Base-by-base conservation (phyloP, 2,329 filamentous ascomycete genomes). In the Cladosporium sp. region DNA sequence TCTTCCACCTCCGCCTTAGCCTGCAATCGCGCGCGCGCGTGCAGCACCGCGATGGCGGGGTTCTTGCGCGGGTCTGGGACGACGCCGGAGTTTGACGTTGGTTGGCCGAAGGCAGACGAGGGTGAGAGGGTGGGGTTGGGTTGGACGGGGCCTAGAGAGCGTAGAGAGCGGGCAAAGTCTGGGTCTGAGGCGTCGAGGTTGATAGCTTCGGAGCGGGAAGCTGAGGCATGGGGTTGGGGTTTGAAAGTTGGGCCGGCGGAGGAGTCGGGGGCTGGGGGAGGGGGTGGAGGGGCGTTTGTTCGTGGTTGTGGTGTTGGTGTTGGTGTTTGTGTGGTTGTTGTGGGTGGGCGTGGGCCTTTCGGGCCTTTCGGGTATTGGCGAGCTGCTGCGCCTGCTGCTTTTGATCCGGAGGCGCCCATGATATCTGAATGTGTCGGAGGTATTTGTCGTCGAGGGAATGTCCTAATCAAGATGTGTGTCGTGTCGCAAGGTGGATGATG, bases 91-190 rank as follows among this genome's bases (percentile, higher is more conserved):
- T 26, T 52, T 28, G 46, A 61, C 69, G 57, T 72, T 69, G 23
- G 33, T 14, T 56, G 57, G 68, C 67, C 69, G 70, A 84, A 85
- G 28, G 81, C 81, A 53, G 85, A 87, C 49, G 83, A 82, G 37
- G 81, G 78, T 12, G 85, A 87, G 68, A 83, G 79, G 29, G 85
- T 86, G 2, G 85, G 85, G 66, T 83, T 83, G 33, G 85, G 85
- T 63, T 82, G 83, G 8, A 88, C 86, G 64, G 85, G 82, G 65
- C 86, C 87, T 66, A 89, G 79, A 55, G 78, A 80, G 71, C 88
- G 90, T 68, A 98, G 91, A 69, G 93, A 96, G 75, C 87, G 89
- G 83, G 93, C 91, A 86, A 84, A 94, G 73, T 84, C 80, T 1
- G 86, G 86, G 73, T 89, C 86, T 66, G 82, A 83, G 65, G 81